phyloP scores from a whole-genome alignment of 2,329 filamentous ascomycete species.

The Talaromyces sp. region DNA sequence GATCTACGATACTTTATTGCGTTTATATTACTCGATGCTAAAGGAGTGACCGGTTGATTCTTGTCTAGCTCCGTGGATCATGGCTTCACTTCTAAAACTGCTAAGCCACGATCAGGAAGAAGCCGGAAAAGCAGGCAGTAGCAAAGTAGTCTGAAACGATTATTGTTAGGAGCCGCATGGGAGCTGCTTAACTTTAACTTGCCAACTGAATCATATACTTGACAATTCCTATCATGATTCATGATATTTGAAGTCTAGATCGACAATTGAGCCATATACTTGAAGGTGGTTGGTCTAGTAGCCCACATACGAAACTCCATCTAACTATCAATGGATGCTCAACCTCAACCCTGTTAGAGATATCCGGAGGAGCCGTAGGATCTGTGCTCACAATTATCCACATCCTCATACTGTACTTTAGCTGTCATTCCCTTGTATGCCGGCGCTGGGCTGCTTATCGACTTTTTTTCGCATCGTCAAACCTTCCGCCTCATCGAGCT shows the following conservation, averaged over 20 bases:
- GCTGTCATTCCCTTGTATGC: not conserved
- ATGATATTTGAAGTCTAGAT: not conserved
- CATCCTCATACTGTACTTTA: not conserved
- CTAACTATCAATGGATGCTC: not conserved
- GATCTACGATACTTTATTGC: not conserved
- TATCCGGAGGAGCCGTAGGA: not conserved
- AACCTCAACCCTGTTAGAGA: not conserved
- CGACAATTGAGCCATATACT: not conserved
- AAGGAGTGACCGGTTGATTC: not conserved
- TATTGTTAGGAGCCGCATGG: not conserved
- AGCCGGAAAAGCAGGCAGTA: not conserved
- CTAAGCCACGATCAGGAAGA: not conserved
- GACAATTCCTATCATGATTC: not conserved
- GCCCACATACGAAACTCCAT: not conserved
- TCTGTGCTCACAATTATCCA: not conserved
- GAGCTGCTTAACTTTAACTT: not conserved
- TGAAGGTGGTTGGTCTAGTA: not conserved
- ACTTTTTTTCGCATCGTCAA: not conserved
- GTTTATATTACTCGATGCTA: not conserved
- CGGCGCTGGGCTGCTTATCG: not conserved
- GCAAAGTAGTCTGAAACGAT: not conserved
- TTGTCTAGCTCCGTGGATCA: not conserved
- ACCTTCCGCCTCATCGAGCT: not conserved
- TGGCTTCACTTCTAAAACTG: not conserved
- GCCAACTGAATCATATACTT: not conserved